Base-by-base conservation (phyloP, 352 stramenopile genomes). In the Detonula confervacea region DNA sequence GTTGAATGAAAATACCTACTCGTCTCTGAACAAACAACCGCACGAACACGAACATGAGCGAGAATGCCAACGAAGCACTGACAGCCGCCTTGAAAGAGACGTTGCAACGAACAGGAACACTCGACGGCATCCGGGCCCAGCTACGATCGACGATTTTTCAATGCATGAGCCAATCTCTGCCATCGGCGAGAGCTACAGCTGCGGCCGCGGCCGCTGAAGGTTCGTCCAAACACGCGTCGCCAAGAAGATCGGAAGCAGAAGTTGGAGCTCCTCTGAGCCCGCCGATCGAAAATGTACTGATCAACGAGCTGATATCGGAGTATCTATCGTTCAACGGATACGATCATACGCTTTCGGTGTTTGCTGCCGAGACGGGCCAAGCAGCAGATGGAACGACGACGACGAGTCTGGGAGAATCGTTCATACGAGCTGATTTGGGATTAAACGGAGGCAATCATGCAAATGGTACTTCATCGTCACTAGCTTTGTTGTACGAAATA, bases 281-380 rank as follows among this genome's bases (percentile, higher is more conserved):
- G 16, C 66, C 67, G 14, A 49, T 96, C 73, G 95, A 98, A 51
- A 98, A 97, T 77, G 84, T 98, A 46, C 80, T 98, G 51, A 96
- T 98, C 65, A 98, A 98, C 73, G 95, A 98, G 85, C 85, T 98
- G 20, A 96, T 98, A 56, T 89, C 94, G 5, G 96, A 98, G 51
- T 98, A 98, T 77, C 81, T 98, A 8, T 88, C 95, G 56, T 98
- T 96, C 87, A 98, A 98, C 64, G 93, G 94, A n/a, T 98, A 98
- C 74, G 78, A 89, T 6, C 92, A 96, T 55, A 87, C 94, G 0
- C 87, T 96, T 27, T 97, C 94, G 3, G 94, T 97, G 18, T 96
- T 97, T 39, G 55, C 95, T 0, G 86, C 92, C 52, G 94, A 76
- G 42, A 74, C n/a, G n/a, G n/a, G 59, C 47, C 37, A 64, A 44